These are phyloP conservation scores for Xylaria telfairii DNA, from an alignment of 495 filamentous ascomycete genomes.

Conservation along the genomic window DNA sequence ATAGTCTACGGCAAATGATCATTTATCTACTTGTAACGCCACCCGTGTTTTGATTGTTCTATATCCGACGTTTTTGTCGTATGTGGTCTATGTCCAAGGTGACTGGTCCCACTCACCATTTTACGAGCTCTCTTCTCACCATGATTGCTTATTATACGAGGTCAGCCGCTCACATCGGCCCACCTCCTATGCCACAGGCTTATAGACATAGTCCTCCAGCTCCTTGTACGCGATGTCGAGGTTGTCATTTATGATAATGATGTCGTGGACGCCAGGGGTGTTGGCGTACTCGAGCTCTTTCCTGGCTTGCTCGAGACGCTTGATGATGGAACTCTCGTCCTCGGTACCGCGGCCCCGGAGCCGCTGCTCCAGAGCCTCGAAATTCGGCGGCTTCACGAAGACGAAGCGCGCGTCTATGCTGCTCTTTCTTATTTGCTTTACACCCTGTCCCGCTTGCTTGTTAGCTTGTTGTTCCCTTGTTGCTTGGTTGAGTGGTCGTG, in stretches of 20 bases:
- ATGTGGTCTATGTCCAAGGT: background rate
- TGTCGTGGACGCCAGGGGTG: conserved; percentile 77
- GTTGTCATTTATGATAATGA: conserved; percentile 88
- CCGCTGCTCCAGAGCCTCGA: conserved; percentile 76
- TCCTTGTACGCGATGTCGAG: conserved; percentile 83
- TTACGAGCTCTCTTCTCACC: background rate
- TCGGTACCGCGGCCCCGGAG: conserved; percentile 86
- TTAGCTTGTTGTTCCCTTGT: background rate
- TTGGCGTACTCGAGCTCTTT: conserved; percentile 82
- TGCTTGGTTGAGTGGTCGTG: background rate
- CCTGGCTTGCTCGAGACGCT: conserved; percentile 78
- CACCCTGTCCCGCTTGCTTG: conserved; percentile 60
- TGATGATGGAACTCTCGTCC: conserved; percentile 74
- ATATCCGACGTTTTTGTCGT: background rate
- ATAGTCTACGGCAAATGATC: conserved; percentile 17
- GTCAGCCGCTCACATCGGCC: background rate
- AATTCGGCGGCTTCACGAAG: conserved; percentile 81
- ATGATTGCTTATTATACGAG: conserved; percentile 11
- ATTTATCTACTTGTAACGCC: conserved; percentile 9
- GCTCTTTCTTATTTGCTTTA: conserved; percentile 88
- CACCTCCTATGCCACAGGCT: conserved; percentile 35
- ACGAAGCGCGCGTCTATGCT: conserved; percentile 80
- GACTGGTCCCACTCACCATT: background rate
- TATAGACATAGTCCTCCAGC: conserved; percentile 69
- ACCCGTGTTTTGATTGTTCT: conserved; percentile 13